Evolutionary conservation across 1,284 basidiomycete species (phyloP).

Genomic region (Moniliophthora roreri): DNA sequence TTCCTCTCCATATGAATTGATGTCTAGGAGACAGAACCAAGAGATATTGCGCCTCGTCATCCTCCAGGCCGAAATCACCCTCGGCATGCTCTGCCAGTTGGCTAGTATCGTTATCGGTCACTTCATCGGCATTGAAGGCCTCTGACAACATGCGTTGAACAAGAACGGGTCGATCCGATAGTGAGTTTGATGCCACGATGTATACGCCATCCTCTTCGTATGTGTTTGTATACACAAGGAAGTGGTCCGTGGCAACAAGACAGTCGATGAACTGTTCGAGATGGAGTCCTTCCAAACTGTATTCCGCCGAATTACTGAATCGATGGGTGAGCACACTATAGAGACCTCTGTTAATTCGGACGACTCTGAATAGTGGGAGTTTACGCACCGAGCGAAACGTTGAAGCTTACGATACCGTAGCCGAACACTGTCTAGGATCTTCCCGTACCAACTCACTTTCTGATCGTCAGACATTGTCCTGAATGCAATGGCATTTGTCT

Average conservation of each 20-base stretch:
- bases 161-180: slow-evolving; percentile 81
- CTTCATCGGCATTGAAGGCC: slow-evolving; percentile 78
- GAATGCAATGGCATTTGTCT: slow-evolving; percentile 20
- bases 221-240: slow-evolving; percentile 90
- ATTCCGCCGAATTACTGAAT: slow-evolving; percentile 96
- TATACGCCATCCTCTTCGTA: slow-evolving; percentile 95
- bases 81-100: slow-evolving; percentile 50
- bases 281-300: slow-evolving; percentile 79
- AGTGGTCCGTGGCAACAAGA: slow-evolving; percentile 87
- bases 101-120: slow-evolving; percentile 54
- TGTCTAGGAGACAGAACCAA: slow-evolving; percentile 86
- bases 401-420: slow-evolving; percentile 93
- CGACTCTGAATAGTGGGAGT: no score
- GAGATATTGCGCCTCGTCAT: slow-evolving; percentile 70
- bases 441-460: slow-evolving; percentile 87
- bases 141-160: slow-evolving; percentile 84
- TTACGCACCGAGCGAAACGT: slow-evolving; percentile 84
- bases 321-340: slow-evolving; percentile 76
- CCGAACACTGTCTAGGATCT: slow-evolving; percentile 92
- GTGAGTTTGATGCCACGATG: slow-evolving; percentile 83
- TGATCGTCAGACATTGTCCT: slow-evolving; percentile 78
- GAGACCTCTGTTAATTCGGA: no score
- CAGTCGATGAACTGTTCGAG: slow-evolving; percentile 81
- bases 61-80: slow-evolving; percentile 46
- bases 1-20: slow-evolving; percentile 93